A percentile compares a stretch with the other conserved stretches of the same genome.
Conservation (phyloP, 73 alveolate species). For the Halteria grandinella region DNA sequence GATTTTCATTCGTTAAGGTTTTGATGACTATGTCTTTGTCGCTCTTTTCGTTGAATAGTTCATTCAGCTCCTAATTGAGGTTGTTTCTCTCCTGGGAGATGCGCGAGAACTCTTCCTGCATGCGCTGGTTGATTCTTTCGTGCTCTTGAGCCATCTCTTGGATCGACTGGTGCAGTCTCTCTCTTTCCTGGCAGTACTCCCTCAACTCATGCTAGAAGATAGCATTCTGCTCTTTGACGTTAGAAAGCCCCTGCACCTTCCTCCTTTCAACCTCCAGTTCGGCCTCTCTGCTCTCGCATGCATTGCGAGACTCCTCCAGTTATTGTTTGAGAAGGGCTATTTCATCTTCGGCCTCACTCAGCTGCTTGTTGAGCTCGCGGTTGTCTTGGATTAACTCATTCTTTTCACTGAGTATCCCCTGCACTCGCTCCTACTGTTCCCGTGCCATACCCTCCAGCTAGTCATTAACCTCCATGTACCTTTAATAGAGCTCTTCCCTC, state of each 20-base stretch:
- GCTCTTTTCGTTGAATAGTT: slow-evolving; percentile 25
- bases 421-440: slow-evolving; percentile 18
- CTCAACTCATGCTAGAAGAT: neutral
- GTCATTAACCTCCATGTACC: slow-evolving; percentile 10
- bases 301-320: neutral
- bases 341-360: slow-evolving; percentile 1
- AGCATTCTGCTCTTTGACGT: slow-evolving; percentile 5
- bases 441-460: slow-evolving; percentile 9
- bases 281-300: neutral
- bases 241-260: slow-evolving; percentile 12
- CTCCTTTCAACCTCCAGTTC: slow-evolving; percentile 9
- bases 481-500: slow-evolving; percentile 6
- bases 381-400: slow-evolving; percentile 2
- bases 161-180: neutral
- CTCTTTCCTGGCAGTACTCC: slow-evolving; percentile 8
- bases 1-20: slow-evolving; percentile 38
- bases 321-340: slow-evolving; percentile 12
- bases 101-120: slow-evolving; percentile 20
- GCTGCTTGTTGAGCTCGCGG: neutral
- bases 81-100: slow-evolving; percentile 35
- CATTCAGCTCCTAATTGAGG: slow-evolving; percentile 36
- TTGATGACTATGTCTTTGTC: slow-evolving; percentile 46
- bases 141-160: neutral
- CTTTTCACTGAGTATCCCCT: slow-evolving; percentile 12
- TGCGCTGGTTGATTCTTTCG: neutral